Percentiles rank a stretch among this genome's conserved stretches.
These are phyloP conservation scores for Drechslera avenae DNA, from an alignment of 2,329 filamentous ascomycete genomes.

Conservation along the genomic window DNA sequence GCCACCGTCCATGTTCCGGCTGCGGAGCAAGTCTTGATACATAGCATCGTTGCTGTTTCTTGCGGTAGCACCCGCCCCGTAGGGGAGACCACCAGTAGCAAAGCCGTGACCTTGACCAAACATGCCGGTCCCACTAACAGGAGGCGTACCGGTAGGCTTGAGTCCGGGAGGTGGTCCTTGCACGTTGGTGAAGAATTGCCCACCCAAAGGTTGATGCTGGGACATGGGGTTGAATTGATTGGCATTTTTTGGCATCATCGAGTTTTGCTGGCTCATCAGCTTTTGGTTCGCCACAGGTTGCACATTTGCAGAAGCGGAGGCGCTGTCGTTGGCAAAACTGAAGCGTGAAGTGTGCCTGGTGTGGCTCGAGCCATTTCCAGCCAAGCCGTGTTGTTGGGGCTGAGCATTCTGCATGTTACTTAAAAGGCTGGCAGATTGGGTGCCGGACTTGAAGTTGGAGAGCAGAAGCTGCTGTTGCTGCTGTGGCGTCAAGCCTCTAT, in stretches of 20 bases:
- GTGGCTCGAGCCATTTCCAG: conserved; percentile 69
- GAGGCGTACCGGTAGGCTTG: conserved; percentile 92
- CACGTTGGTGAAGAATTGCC: conserved; percentile 81
- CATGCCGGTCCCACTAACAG: conserved; percentile 77
- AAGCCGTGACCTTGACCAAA: conserved; percentile 90
- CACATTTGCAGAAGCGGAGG: conserved; percentile 64
- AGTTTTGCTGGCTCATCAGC: conserved; percentile 80
- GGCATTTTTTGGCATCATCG: conserved; percentile 72
- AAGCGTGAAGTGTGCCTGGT: conserved; percentile 84
- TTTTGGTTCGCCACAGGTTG: conserved; percentile 80
- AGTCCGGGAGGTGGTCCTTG: conserved; percentile 93
- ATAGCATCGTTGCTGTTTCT: conserved; percentile 82
- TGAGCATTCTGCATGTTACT: conserved; percentile 52
- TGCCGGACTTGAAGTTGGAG: conserved; percentile 62
- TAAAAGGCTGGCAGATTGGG: conserved; percentile 61
- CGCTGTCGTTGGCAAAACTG: conserved; percentile 79
- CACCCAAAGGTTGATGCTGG: conserved; percentile 60
- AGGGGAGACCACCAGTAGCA: conserved; percentile 68
- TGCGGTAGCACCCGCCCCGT: conserved; percentile 63
- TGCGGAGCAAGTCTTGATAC: conserved; percentile 76
- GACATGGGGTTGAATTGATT: conserved; percentile 58
- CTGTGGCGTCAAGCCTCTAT: conserved; percentile 77
- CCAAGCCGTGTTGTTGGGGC: conserved; percentile 55
- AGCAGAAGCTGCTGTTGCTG: conserved; percentile 72
- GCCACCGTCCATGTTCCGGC: conserved; percentile 63